Percentiles rank a stretch among this genome's conserved stretches.
Evolutionary conservation across 352 stramenopile species (phyloP).

Genomic region (Blastocystis sp.): DNA sequence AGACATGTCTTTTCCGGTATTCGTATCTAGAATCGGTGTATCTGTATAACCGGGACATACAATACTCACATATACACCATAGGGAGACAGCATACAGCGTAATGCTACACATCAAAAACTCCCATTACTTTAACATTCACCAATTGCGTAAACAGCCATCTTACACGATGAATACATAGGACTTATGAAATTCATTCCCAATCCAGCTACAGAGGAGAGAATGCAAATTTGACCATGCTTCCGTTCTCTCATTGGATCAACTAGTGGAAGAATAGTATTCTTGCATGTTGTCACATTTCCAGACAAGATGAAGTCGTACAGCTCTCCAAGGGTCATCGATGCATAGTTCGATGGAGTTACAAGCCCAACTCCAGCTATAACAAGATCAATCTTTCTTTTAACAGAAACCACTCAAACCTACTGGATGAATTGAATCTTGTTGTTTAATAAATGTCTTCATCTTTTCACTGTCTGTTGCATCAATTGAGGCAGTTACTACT

Average conservation of each 20-base stretch:
- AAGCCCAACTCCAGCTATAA: constrained; percentile 27
- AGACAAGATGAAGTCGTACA: constrained; percentile 50
- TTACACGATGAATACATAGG: constrained; percentile 60
- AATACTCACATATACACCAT: constrained; percentile 57
- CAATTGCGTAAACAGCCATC: constrained; percentile 35
- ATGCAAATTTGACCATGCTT: constrained; percentile 60
- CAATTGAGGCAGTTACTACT: constrained; percentile 25
- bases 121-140: background rate
- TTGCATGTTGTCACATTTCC: constrained; percentile 42
- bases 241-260: constrained; percentile 57
- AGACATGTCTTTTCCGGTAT: constrained; percentile 7
- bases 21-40: constrained; percentile 53
- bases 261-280: constrained; percentile 35
- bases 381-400: constrained; percentile 4
- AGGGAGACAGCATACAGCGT: constrained; percentile 10
- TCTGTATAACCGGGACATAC: constrained; percentile 62
- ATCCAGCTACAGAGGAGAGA: constrained; percentile 60
- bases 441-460: constrained; percentile 30
- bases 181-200: constrained; percentile 65
- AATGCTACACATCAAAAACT: background rate
- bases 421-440: background rate
- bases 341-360: background rate
- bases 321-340: background rate
- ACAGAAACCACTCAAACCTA: background rate
- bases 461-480: constrained; percentile 16